Evolutionary conservation across 176 grass and related monocot species (phyloP), one percentile per base, ranked within the genome.

Genomic region (Stipa capillata): DNA sequence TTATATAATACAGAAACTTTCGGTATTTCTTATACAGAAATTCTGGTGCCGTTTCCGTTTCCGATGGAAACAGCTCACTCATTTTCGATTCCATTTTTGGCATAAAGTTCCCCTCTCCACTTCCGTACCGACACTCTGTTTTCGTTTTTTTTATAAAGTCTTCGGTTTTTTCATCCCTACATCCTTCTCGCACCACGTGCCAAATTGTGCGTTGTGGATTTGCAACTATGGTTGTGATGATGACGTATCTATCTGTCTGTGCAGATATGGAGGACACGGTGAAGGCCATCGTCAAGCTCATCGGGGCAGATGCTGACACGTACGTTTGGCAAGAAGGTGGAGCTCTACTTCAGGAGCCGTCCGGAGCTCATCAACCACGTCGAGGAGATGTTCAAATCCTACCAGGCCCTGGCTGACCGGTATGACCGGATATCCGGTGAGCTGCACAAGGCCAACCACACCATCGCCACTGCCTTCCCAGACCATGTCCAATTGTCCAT

Each of bases 371-470:
- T 97, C 63, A 94, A 79, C 80, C 85, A 89, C 24, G 89, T 97
- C 3, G 95, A 97, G 81, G 95, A 97, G 59, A 89, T 85, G 55
- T 90, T 90, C 66, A 83, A 73, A 48, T 90, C 89, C 25, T 97
- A 97, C 69, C 86, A 88, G 68, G 87, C 87, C 5, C 79, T 98
- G 15, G 95, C 95, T 0, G 92, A 92, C 62, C 69, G 87, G 61
- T 97, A 72, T 21, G 91, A 93, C 51, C 58, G 85, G 43, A 85
- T 92, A 69, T 91, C 91, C 41, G 77, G 88, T 5, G 91, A 97
- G 81, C 84, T 99, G 69, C 96, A 99, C 78, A 95, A 93, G 88
- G 96, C 96, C 79, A 95, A 99, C 83, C 96, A 93, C 74, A 91
- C 96, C 34, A 99, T 99, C 48, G 90, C 96, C 7, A 90, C 78